Percentiles rank a stretch among this genome's conserved stretches.
phyloP scores from a whole-genome alignment of 441 rosid species.

The Brassica hybrid region DNA sequence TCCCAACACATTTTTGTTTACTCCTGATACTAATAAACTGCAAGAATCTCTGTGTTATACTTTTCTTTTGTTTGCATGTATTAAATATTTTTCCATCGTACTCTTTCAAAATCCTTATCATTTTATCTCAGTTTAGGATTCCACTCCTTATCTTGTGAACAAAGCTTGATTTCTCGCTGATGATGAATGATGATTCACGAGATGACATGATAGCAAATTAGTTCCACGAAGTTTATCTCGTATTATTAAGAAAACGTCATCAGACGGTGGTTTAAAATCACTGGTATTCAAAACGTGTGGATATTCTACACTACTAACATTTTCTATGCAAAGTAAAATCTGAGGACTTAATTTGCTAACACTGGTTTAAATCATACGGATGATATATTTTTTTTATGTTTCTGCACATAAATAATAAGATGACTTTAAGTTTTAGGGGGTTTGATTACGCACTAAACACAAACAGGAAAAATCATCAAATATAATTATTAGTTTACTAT shows the following conservation, averaged over 20 bases:
- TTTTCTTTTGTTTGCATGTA: not conserved
- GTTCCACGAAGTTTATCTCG: not conserved
- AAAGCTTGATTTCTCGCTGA: not conserved
- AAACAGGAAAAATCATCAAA: not conserved
- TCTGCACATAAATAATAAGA: not conserved
- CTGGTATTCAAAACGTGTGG: too few relatives aligned
- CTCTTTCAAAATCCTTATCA: not conserved
- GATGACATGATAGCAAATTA: not conserved
- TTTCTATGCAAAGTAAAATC: too few relatives aligned
- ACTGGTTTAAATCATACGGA: not conserved
- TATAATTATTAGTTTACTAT: not conserved
- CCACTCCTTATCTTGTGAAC: not conserved
- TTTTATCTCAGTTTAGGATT: not conserved
- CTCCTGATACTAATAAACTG: not conserved
- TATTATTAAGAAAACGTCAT: too few relatives aligned
- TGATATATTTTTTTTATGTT: not conserved
- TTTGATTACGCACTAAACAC: not conserved
- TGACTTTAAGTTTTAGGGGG: not conserved
- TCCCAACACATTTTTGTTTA: constrained; percentile 40
- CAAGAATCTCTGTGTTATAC: not conserved
- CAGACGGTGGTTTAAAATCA: too few relatives aligned
- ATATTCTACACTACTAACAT: too few relatives aligned
- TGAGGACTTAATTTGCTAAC: not conserved
- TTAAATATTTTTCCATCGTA: not conserved
- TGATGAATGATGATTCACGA: not conserved